Conservation (phyloP, 2,329 filamentous ascomycete genomes). For the Tolypocladium ophioglossoides region DNA sequence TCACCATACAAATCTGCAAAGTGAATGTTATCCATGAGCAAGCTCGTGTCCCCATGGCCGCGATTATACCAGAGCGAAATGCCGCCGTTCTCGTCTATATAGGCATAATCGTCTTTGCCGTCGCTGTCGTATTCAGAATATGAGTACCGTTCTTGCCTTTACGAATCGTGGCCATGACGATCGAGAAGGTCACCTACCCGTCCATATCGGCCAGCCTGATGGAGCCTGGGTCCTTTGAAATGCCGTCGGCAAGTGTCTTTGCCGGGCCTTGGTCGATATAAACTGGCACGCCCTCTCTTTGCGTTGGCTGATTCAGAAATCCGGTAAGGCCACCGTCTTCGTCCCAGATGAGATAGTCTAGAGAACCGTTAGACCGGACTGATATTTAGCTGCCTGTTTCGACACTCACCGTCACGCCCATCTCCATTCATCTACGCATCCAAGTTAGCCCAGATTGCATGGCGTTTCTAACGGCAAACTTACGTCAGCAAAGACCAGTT, state of each 20-base stretch:
- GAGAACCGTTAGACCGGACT: too few species aligned
- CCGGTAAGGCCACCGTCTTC: neutral
- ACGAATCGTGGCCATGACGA: too few species aligned
- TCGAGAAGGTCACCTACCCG: neutral
- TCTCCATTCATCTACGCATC: neutral
- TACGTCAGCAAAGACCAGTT: conserved; percentile 4
- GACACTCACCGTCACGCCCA: neutral
- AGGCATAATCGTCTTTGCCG: neutral
- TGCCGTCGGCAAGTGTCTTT: neutral
- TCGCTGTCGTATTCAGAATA: too few species aligned
- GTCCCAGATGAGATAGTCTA: neutral
- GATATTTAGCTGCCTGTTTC: too few species aligned
- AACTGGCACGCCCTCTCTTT: neutral
- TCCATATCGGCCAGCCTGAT: neutral
- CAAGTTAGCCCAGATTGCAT: neutral
- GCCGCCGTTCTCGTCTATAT: neutral
- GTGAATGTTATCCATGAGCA: conserved; percentile 5
- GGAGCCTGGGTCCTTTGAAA: neutral
- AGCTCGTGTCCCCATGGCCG: conserved; percentile 1
- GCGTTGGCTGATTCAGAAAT: neutral
- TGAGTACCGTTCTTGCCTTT: too few species aligned
- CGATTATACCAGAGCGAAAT: conserved; percentile 7
- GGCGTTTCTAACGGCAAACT: too few species aligned
- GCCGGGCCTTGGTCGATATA: neutral
- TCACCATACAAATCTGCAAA: conserved; percentile 7